phyloP scores from a whole-genome alignment of 306 rosid genomes.

The Crotalaria pallida region DNA sequence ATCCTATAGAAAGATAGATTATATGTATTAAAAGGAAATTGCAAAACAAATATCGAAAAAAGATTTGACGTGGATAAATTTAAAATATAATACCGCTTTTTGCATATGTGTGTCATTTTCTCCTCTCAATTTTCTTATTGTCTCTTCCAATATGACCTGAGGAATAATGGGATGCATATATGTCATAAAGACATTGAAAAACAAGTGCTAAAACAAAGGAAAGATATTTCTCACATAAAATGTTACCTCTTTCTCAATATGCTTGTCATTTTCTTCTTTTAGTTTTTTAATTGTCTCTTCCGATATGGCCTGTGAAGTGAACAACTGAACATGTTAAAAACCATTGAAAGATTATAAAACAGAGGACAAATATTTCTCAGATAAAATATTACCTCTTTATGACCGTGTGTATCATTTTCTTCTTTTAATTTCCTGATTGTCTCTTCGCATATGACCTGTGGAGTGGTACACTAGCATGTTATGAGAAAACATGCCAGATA shows the following conservation, averaged over 20 bases:
- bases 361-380: constrained; percentile 7
- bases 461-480: neutral
- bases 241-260: constrained; percentile 42
- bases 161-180: neutral
- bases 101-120: constrained; percentile 35
- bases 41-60: neutral
- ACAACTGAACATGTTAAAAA: neutral
- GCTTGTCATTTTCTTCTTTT: constrained; percentile 33
- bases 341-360: constrained; percentile 2
- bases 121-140: constrained; percentile 26
- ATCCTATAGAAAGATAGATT: constrained; percentile 15
- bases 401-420: constrained; percentile 33
- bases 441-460: constrained; percentile 46
- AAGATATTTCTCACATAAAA: constrained; percentile 11
- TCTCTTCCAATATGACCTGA: constrained; percentile 39
- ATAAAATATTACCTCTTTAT: constrained; percentile 39
- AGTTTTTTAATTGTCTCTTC: constrained; percentile 39
- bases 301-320: constrained; percentile 17
- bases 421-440: constrained; percentile 30
- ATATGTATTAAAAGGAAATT: neutral
- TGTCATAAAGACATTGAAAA: neutral
- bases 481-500: neutral
- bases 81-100: constrained; percentile 42
- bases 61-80: constrained; percentile 7
- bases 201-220: constrained; percentile 1